Evolutionary conservation across 1,284 basidiomycete genomes (phyloP).

Genomic region (Albatrellus sp.): DNA sequence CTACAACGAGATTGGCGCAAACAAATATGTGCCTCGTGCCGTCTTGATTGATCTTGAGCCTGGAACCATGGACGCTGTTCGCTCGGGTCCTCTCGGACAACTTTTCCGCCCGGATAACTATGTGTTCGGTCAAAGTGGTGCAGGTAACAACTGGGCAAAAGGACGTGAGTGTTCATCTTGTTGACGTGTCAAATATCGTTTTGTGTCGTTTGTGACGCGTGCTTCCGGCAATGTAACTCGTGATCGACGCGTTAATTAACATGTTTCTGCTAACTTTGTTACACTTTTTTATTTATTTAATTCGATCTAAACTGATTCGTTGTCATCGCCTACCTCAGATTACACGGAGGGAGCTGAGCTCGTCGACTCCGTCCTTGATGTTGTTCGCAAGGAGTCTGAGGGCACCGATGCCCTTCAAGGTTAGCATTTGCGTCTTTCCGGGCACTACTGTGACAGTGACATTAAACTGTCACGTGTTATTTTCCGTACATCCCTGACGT

Average conservation of each 20-base stretch:
- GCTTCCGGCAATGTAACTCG: background rate
- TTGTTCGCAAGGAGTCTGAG: slow-evolving; percentile 84
- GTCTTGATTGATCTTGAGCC: slow-evolving; percentile 93
- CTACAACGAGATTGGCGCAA: slow-evolving; percentile 84
- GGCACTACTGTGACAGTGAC: too few relatives aligned
- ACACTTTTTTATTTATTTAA: too few relatives aligned
- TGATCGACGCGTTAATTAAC: background rate
- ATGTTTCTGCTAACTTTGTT: background rate
- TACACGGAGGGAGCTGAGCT: slow-evolving; percentile 96
- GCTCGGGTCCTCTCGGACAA: slow-evolving; percentile 70
- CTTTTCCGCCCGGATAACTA: slow-evolving; percentile 97
- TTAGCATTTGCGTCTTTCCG: slow-evolving; percentile 13
- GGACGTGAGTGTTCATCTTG: slow-evolving; percentile 52
- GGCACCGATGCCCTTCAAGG: slow-evolving; percentile 88
- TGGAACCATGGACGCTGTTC: slow-evolving; percentile 93
- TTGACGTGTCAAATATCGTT: slow-evolving; percentile 33
- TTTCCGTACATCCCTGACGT: slow-evolving; percentile 1
- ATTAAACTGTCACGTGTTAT: slow-evolving; percentile 10
- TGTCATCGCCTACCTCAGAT: slow-evolving; percentile 28
- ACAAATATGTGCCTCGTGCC: slow-evolving; percentile 95
- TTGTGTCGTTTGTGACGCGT: slow-evolving; percentile 1
- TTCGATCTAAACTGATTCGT: background rate
- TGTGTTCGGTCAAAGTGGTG: slow-evolving; percentile 82
- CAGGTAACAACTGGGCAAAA: slow-evolving; percentile 96
- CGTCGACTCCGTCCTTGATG: slow-evolving; percentile 86